Conservation (phyloP, 768 basidiomycete species). For the Amanita rimosa region DNA sequence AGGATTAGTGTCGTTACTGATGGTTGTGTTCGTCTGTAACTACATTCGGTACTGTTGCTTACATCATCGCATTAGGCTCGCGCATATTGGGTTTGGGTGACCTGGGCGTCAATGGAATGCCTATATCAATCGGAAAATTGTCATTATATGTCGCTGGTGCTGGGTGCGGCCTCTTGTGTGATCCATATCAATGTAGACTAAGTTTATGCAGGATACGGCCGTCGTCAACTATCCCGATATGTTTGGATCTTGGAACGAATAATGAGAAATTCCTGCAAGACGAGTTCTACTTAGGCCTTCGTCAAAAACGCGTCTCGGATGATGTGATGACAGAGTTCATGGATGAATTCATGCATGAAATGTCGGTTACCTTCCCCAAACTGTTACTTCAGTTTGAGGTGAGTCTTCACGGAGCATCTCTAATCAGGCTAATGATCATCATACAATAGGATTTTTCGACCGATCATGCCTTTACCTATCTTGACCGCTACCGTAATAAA, state of each 20-base stretch:
- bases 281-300: constrained; percentile 82
- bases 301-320: constrained; percentile 54
- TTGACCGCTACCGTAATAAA: constrained; percentile 61
- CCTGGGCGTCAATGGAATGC: constrained; percentile 77
- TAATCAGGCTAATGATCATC: not conserved
- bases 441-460: constrained; percentile 72
- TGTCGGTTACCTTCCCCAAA: constrained; percentile 64
- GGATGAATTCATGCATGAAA: constrained; percentile 89
- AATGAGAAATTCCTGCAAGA: constrained; percentile 71
- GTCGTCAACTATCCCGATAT: constrained; percentile 70
- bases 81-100: constrained; percentile 86
- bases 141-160: constrained; percentile 86
- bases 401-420: constrained; percentile 6
- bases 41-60: not conserved
- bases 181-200: constrained; percentile 1
- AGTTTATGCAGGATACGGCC: constrained; percentile 50
- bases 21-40: constrained; percentile 27
- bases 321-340: constrained; percentile 71
- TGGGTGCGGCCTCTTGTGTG: constrained; percentile 37
- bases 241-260: constrained; percentile 85
- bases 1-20: constrained; percentile 91
- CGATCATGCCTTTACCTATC: constrained; percentile 82
- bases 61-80: constrained; percentile 39
- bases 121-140: constrained; percentile 87
- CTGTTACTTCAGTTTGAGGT: constrained; percentile 82